Conservation (phyloP, 2,329 filamentous ascomycete species). For the Colletotrichum simmondsii region DNA sequence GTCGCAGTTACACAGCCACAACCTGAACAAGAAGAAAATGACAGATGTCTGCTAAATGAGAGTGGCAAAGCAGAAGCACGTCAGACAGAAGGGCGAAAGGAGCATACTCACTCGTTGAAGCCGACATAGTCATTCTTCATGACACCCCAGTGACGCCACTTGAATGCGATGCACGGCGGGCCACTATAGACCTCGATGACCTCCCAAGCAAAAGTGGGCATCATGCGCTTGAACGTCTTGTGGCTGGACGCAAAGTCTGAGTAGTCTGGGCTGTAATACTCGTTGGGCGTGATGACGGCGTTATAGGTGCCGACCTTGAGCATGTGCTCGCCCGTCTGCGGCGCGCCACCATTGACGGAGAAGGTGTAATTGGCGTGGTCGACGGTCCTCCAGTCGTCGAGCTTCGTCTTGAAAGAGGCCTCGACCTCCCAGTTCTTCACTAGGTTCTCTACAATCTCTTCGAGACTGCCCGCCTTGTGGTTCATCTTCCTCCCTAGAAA, state of each 20-base stretch:
- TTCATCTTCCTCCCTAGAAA: constrained; percentile 64
- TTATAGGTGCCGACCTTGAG: constrained; percentile 76
- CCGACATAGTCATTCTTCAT: constrained; percentile 76
- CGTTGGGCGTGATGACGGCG: constrained; percentile 71
- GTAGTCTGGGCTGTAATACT: constrained; percentile 71
- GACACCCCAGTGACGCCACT: constrained; percentile 75
- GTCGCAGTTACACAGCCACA: neutral
- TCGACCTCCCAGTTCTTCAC: constrained; percentile 82
- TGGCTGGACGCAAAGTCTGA: constrained; percentile 73
- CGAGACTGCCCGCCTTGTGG: constrained; percentile 67
- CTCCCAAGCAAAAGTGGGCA: constrained; percentile 79
- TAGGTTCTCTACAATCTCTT: constrained; percentile 73
- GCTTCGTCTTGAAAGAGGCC: constrained; percentile 72
- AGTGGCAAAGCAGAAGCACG: no score
- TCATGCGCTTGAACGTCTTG: constrained; percentile 79
- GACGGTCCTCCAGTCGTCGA: constrained; percentile 74
- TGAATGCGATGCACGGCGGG: constrained; percentile 70
- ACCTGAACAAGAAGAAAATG: neutral
- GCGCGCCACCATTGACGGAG: constrained; percentile 69
- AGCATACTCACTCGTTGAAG: constrained; percentile 66
- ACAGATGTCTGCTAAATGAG: neutral
- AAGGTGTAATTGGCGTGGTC: constrained; percentile 70
- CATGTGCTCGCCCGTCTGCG: constrained; percentile 71
- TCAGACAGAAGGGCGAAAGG: no score
- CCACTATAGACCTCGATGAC: constrained; percentile 75